These are phyloP conservation scores for Hirsutella minnesotensis DNA, from an alignment of 2,329 filamentous ascomycete genomes.

Conservation along the genomic window DNA sequence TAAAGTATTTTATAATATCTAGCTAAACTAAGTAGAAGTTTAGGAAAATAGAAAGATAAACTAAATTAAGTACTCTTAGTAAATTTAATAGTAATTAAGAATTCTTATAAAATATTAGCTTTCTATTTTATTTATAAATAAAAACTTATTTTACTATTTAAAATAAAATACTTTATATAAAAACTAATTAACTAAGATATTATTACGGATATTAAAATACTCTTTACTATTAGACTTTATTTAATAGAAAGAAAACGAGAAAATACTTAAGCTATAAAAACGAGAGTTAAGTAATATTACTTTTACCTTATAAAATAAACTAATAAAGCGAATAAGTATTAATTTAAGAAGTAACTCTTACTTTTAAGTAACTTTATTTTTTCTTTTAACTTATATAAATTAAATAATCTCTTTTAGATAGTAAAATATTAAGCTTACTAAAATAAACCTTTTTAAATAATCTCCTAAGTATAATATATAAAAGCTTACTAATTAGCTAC, in stretches of 20 bases:
- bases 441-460: too few relatives aligned
- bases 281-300: not conserved
- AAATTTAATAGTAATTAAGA: not conserved
- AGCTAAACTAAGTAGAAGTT: not conserved
- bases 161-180: not conserved
- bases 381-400: too few relatives aligned
- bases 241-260: not conserved
- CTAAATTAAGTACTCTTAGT: not conserved
- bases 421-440: too few relatives aligned
- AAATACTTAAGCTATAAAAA: not conserved
- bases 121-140: not conserved
- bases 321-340: not conserved
- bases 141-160: not conserved
- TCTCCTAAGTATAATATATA: too few relatives aligned
- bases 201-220: not conserved
- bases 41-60: not conserved
- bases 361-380: too few relatives aligned
- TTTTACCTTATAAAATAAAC: not conserved
- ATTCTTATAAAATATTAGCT: not conserved
- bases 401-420: too few relatives aligned
- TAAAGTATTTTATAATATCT: not conserved
- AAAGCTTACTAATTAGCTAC: too few relatives aligned
- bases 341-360: not conserved
- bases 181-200: not conserved
- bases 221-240: not conserved